phyloP scores from a whole-genome alignment of 2,329 filamentous ascomycete genomes.

The Periglandula ipomoeae region DNA sequence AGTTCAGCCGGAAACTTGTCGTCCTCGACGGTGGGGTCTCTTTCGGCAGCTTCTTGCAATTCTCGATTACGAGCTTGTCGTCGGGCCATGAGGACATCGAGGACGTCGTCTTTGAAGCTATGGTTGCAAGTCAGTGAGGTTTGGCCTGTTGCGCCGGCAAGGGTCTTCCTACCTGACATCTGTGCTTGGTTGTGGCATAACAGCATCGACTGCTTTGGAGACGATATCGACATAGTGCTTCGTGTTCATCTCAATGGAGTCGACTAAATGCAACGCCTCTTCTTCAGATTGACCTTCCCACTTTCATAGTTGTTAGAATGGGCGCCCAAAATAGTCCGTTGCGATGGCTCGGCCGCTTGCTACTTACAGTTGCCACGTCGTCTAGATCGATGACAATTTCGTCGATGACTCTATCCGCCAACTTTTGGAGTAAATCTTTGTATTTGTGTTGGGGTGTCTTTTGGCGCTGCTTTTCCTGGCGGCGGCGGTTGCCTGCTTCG shows the following conservation, averaged over 20 bases:
- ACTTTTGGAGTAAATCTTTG: slow-evolving; percentile 73
- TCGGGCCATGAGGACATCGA: slow-evolving; percentile 94
- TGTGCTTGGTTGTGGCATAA: slow-evolving; percentile 68
- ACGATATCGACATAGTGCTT: slow-evolving; percentile 93
- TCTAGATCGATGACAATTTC: slow-evolving; percentile 84
- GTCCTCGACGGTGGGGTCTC: slow-evolving; percentile 55
- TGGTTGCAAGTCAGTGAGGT: slow-evolving; percentile 1
- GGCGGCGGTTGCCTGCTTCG: slow-evolving; percentile 42
- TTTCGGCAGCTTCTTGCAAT: slow-evolving; percentile 56
- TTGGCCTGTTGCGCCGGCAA: neutral
- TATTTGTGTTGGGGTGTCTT: slow-evolving; percentile 71
- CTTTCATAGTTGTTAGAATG: slow-evolving; percentile 29
- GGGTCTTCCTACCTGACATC: slow-evolving; percentile 58
- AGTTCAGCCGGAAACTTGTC: slow-evolving; percentile 86
- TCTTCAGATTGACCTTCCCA: slow-evolving; percentile 67
- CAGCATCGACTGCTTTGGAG: slow-evolving; percentile 77
- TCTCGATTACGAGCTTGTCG: slow-evolving; percentile 78
- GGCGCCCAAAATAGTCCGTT: neutral
- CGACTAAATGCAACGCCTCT: slow-evolving; percentile 58
- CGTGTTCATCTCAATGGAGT: slow-evolving; percentile 82
- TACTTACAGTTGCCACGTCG: slow-evolving; percentile 64
- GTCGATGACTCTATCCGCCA: slow-evolving; percentile 69
- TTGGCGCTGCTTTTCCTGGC: slow-evolving; percentile 38
- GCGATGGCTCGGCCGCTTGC: no score
- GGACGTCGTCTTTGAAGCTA: slow-evolving; percentile 92